phyloP scores from a whole-genome alignment of 2,329 filamentous ascomycete species.

The Aspergillus transmontanensis region DNA sequence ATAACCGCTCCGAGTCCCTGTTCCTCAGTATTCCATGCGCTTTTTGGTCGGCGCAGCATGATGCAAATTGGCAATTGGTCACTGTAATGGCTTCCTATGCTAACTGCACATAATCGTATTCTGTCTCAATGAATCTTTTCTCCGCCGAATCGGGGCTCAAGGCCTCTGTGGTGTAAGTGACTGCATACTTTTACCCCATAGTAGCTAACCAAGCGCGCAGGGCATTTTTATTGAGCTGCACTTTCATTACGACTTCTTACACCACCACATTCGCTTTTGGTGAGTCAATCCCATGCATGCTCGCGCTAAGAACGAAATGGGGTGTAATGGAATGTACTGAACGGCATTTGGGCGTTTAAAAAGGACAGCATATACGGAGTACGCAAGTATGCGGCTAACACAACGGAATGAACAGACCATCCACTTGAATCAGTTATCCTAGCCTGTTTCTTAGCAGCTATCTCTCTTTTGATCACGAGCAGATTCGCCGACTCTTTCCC shows the following conservation, averaged over 20 bases:
- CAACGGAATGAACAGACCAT: constrained; percentile 40
- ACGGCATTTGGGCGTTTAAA: not conserved
- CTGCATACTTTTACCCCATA: not conserved
- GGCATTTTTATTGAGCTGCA: constrained; percentile 37
- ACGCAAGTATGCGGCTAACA: constrained; percentile 2
- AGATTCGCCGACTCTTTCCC: constrained; percentile 34
- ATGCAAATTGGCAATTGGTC: constrained; percentile 8
- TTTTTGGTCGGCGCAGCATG: constrained; percentile 6
- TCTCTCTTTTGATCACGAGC: constrained; percentile 40
- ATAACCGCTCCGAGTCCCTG: not conserved
- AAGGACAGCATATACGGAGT: not conserved
- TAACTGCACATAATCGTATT: constrained; percentile 12
- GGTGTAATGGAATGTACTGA: not conserved
- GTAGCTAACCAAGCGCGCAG: constrained; percentile 26
- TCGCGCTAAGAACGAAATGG: not conserved
- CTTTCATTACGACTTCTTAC: constrained; percentile 38
- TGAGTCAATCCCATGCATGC: constrained; percentile 20
- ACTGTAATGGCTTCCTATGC: constrained; percentile 18
- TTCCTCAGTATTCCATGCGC: constrained; percentile 6
- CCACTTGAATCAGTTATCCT: constrained; percentile 48
- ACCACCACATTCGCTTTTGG: constrained; percentile 44
- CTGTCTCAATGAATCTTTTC: constrained; percentile 30
- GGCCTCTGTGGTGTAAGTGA: constrained; percentile 36
- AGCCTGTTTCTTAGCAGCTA: constrained; percentile 44
- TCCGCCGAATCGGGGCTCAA: constrained; percentile 34